Percentiles rank a stretch among this genome's conserved stretches.
Evolutionary conservation across 805 yeast genomes (phyloP).

Genomic region (Scheffersomyces spartinae): DNA sequence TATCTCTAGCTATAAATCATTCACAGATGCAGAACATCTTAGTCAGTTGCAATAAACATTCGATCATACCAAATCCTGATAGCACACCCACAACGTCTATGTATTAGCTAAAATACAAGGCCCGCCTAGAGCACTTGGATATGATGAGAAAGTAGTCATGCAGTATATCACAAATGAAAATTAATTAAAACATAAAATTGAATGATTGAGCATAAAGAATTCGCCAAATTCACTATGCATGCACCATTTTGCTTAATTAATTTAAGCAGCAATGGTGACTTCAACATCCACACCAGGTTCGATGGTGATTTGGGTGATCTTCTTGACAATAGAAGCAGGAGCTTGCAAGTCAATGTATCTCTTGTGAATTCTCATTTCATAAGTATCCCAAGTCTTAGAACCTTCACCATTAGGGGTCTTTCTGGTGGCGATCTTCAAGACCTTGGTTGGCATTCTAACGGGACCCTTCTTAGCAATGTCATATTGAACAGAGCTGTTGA

Average conservation of each 20-base stretch:
- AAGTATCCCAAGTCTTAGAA: constrained; percentile 99
- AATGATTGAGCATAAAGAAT: no score
- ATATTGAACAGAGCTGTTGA: constrained; percentile 75
- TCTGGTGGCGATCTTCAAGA: constrained; percentile 96
- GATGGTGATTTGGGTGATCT: constrained; percentile 94
- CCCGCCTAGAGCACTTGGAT: constrained; percentile 38
- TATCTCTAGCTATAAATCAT: no score
- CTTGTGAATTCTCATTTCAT: constrained; percentile 99
- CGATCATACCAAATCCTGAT: constrained; percentile 30
- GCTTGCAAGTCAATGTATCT: constrained; percentile 98
- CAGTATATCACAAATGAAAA: no score
- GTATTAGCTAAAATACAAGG: constrained; percentile 25
- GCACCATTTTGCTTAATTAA: no score
- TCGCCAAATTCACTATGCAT: no score
- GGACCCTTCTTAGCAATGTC: constrained; percentile 95
- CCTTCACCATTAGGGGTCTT: constrained; percentile 99
- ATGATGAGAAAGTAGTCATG: no score
- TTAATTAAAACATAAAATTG: no score
- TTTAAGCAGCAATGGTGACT: constrained; percentile 82
- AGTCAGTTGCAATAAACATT: no score
- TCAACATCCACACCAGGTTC: constrained; percentile 99
- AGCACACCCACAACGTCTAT: constrained; percentile 37
- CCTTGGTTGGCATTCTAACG: constrained; percentile 99
- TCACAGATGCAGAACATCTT: no score
- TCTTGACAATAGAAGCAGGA: constrained; percentile 86